Base-by-base conservation (phyloP, 2,329 filamentous ascomycete genomes). In the Aureobasidium namibiae region DNA sequence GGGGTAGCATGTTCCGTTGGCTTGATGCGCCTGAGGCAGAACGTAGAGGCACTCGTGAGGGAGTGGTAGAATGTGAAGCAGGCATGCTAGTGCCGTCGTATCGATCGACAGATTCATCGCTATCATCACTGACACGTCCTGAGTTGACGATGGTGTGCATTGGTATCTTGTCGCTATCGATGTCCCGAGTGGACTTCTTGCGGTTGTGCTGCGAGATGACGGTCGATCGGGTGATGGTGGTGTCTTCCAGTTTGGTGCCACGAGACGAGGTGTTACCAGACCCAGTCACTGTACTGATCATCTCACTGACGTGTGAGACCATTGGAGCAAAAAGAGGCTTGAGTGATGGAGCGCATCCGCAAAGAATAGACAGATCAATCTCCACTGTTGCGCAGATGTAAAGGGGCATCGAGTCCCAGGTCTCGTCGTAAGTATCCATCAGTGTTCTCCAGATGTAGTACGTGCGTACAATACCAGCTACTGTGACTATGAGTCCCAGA, bases 351-450 rank as follows among this genome's bases (percentile, higher is more conserved):
- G 69, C 71, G 57, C 71, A 73, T 42, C 71, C 71, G 62, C 72
- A 74, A 18, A 74, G 70, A 68, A 78, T 71, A 10, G 73, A 75
- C 7, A 78, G 61, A 60, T 78, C 74, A 9, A 78, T 74, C 63
- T 78, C 76, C 2, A 78, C 71, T 0, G 74, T 72, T 4, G 75
- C 75, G 44, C 70, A 70, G n/a, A 78, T 77, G 74, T 75, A 78
- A 0, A 78, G 65, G 6, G 74, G 73, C 66, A 75, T 77, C 4
- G 73, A 68, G 56, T 70, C 74, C 76, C 76, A 78, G 2, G 74
- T 76, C 57, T 71, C 69, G 54, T 78, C 76, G 61, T 73, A 77
- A 56, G 69, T 73, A 2, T 62, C 64, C 6, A 76, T 67, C 6
- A 78, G 63, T 16, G 69, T 70, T 58, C 72, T 69, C 65, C 74